Evolutionary conservation across 768 basidiomycete species (phyloP), one percentile per base, ranked within the genome.

Genomic region (Naganishia kalamii): DNA sequence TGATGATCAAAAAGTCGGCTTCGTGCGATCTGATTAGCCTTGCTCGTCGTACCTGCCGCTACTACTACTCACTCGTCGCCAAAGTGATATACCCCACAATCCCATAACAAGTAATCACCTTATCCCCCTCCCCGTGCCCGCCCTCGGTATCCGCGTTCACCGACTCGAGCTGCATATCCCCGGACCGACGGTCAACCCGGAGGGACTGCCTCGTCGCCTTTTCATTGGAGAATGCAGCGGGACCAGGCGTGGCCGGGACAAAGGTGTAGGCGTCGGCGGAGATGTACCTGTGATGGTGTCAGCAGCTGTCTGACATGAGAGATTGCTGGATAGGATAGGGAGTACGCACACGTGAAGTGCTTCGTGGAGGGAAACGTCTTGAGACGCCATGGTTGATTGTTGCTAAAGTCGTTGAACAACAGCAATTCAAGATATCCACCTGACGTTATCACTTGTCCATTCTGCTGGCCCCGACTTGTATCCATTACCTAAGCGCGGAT

Each of bases 1-100:
- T 82, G 43, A 96, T 81, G 68, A 99, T 84, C 52, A 98, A 79
- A 80, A 94, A 97, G 79, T 98, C 96, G 74, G 93, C 94, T 98
- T 65, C 8, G 17, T 29, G 29, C 1, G 10, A 41, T 32, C 19
- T 13, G 47, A 21, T 51, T 4, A 40, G 30, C n/a, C 43, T 23
- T 40, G 7, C 30, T 30, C 17, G 17, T 41, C 1, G 29, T 25
- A n/a, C 19, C 4, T 11, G 27, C 21, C 27, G 27, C 44, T 13
- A 30, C 35, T 37, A 13, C 30, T 17, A 69, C 75, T 70, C 71
- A 82, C 78, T 79, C 4, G 79, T 78, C 3, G 80, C 73, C 15
- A 83, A 74, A 8, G 78, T 78, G 29, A 82, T 70, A 47, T 81
- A 74, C n/a, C 82, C 82, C 54, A 83, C 74, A 30, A 83, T 77